phyloP scores from a whole-genome alignment of 345 rosid species.

The Tarenaya hassleriana region DNA sequence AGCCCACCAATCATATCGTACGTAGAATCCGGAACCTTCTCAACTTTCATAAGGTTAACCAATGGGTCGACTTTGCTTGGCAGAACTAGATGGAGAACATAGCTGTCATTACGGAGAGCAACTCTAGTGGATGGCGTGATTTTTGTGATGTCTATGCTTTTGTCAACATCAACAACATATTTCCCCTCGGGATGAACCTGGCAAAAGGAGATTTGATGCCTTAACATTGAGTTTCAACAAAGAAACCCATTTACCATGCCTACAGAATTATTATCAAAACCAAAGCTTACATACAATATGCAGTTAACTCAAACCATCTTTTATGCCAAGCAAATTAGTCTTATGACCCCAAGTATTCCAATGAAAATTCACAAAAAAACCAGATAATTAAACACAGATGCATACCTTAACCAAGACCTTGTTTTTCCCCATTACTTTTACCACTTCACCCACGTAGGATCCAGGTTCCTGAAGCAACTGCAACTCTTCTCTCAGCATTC shows the following conservation, averaged over 20 bases:
- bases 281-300: slow-evolving; percentile 1
- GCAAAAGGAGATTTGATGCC: slow-evolving; percentile 11
- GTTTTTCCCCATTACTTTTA: slow-evolving; percentile 98
- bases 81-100: slow-evolving; percentile 84
- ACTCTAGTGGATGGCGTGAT: slow-evolving; percentile 93
- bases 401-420: slow-evolving; percentile 90
- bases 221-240: no score
- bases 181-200: slow-evolving; percentile 99
- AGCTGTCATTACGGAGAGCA: slow-evolving; percentile 96
- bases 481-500: slow-evolving; percentile 93
- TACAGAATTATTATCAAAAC: no score
- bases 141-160: slow-evolving; percentile 85
- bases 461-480: slow-evolving; percentile 99
- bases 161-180: slow-evolving; percentile 93
- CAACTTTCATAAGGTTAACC: slow-evolving; percentile 92
- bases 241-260: no score
- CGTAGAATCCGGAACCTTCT: slow-evolving; percentile 83
- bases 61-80: slow-evolving; percentile 96
- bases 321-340: no score
- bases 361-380: not conserved
- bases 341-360: no score
- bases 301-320: not conserved
- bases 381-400: not conserved
- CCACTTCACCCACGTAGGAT: slow-evolving; percentile 98
- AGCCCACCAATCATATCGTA: slow-evolving; percentile 93